A percentile compares a stretch with the other conserved stretches of the same genome.
Conservation (phyloP, 2,329 filamentous ascomycete genomes). For the Microsporum ferrugineum region DNA sequence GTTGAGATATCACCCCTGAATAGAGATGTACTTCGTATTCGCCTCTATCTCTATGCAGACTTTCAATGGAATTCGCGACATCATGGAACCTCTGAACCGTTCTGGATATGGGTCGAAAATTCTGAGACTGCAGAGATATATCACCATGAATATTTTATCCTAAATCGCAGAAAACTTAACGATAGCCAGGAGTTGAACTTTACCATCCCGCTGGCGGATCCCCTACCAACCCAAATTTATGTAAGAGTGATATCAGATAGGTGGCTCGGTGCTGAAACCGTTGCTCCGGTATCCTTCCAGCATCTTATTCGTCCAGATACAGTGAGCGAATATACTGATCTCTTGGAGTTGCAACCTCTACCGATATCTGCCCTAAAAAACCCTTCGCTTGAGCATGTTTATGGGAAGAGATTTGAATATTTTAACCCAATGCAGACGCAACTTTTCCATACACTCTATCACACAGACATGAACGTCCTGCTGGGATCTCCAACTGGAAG, state of each 20-base stretch:
- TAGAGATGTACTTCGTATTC: constrained; percentile 84
- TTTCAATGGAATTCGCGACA: constrained; percentile 91
- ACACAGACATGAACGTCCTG: constrained; percentile 82
- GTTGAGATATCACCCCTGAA: constrained; percentile 93
- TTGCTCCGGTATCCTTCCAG: constrained; percentile 91
- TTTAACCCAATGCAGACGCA: constrained; percentile 99
- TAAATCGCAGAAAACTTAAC: constrained; percentile 77
- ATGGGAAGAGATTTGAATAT: constrained; percentile 77
- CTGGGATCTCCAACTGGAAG: constrained; percentile 92
- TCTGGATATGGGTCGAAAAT: constrained; percentile 98
- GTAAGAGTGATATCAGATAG: constrained; percentile 87
- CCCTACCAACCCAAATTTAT: constrained; percentile 89
- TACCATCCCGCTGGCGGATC: constrained; percentile 88
- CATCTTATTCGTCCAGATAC: constrained; percentile 95
- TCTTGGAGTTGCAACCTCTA: constrained; percentile 82
- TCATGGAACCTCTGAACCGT: constrained; percentile 89
- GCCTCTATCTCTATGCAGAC: constrained; percentile 73
- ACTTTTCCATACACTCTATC: constrained; percentile 92
- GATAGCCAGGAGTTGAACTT: constrained; percentile 98
- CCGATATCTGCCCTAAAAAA: constrained; percentile 82
- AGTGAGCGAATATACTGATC: constrained; percentile 90
- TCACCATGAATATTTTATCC: constrained; percentile 92
- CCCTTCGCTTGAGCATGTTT: constrained; percentile 73
- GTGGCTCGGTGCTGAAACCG: constrained; percentile 93
- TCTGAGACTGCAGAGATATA: constrained; percentile 96